Percentiles rank a stretch among this genome's conserved stretches.
Conservation (phyloP, 768 basidiomycete species). For the Macrocybe gigantea region DNA sequence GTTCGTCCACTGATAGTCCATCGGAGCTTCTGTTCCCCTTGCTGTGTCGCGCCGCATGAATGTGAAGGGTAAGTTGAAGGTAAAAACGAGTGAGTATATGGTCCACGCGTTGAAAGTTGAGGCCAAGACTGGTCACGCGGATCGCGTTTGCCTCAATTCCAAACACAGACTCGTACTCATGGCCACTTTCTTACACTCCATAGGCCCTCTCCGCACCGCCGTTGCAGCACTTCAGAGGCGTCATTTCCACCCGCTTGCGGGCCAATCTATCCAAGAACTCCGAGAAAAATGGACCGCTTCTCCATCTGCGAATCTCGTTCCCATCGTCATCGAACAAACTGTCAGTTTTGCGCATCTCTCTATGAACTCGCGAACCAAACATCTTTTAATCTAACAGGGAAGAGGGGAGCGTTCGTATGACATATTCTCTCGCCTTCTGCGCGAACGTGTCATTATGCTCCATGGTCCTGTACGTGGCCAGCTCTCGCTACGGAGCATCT, state of each 20-base stretch:
- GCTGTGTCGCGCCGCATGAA: slow-evolving; percentile 35
- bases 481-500: not conserved
- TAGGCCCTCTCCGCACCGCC: slow-evolving; percentile 12
- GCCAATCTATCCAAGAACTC: slow-evolving; percentile 28
- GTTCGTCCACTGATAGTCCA: slow-evolving; percentile 86
- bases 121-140: slow-evolving; percentile 19
- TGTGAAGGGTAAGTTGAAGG: slow-evolving; percentile 7
- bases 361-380: not conserved
- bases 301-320: slow-evolving; percentile 65
- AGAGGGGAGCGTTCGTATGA: slow-evolving; percentile 90
- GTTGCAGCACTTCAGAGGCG: slow-evolving; percentile 22
- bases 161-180: slow-evolving; percentile 11
- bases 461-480: slow-evolving; percentile 71
- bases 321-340: slow-evolving; percentile 92
- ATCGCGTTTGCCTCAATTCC: slow-evolving; percentile 7
- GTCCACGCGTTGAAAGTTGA: slow-evolving; percentile 26
- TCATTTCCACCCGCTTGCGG: slow-evolving; percentile 49
- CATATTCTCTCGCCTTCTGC: slow-evolving; percentile 88
- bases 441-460: slow-evolving; percentile 94
- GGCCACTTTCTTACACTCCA: slow-evolving; percentile 18
- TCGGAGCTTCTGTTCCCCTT: slow-evolving; percentile 63
- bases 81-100: slow-evolving; percentile 12
- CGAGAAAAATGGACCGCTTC: slow-evolving; percentile 29
- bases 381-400: slow-evolving; percentile 37
- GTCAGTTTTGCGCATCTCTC: slow-evolving; percentile 28